These are phyloP conservation scores for Chlorella sorokiniana DNA, from an alignment of 139 green algal genomes.

Conservation along the genomic window DNA sequence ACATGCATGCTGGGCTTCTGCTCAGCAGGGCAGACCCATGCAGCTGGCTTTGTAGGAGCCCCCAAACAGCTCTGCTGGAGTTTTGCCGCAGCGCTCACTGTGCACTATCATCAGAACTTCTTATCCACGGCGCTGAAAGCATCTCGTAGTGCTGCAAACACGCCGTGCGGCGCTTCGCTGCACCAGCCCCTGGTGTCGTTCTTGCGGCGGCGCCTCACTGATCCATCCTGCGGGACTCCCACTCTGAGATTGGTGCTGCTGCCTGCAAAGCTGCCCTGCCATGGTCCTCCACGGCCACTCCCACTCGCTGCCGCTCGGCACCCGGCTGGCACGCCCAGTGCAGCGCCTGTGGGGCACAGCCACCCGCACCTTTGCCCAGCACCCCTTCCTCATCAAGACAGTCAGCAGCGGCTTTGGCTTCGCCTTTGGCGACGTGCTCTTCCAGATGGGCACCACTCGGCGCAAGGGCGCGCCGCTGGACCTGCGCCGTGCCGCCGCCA, in stretches of 20 bases:
- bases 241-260: neutral
- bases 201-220: too few species aligned
- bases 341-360: constrained; percentile 10
- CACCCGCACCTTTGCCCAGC: constrained; percentile 3
- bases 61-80: too few species aligned
- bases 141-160: too few species aligned
- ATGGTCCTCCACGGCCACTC: neutral
- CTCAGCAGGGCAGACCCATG: too few species aligned
- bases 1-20: too few species aligned
- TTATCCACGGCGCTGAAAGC: too few species aligned
- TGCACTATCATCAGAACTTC: too few species aligned
- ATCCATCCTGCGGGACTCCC: too few species aligned
- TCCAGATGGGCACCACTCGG: constrained; percentile 26
- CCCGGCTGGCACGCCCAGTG: neutral
- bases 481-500: neutral
- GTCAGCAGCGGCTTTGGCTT: constrained; percentile 37
- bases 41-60: too few species aligned
- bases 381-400: constrained; percentile 46
- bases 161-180: too few species aligned
- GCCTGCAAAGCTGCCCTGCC: neutral
- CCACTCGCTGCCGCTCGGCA: constrained; percentile 6
- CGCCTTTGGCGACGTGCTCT: constrained; percentile 41
- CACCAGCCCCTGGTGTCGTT: too few species aligned
- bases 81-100: too few species aligned
- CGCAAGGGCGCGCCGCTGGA: neutral